Evolutionary conservation across 2,329 filamentous ascomycete genomes (phyloP), one percentile per base, ranked within the genome.

Genomic region (Graphium sp.): DNA sequence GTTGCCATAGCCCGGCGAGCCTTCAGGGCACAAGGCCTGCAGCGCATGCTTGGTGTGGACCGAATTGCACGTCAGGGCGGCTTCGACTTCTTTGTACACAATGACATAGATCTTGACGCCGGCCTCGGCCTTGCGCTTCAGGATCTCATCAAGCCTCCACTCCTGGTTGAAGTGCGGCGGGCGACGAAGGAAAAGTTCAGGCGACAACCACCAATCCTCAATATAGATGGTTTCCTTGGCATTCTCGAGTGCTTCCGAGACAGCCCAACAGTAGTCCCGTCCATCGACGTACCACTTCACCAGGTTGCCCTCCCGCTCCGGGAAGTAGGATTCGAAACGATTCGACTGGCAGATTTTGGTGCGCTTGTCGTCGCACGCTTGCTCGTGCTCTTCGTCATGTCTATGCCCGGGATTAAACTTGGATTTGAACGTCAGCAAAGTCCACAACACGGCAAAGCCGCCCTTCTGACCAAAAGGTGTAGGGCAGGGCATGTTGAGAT

Each of bases 211-310:
- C 89, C 87, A 98, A 45, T 95, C 89, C 34, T 66, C 78, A 39
- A 98, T 91, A 51, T 95, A 98, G 41, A 98, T 94, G 25, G 78
- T 77, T 53, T 95, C 87, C 44, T 79, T 79, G 21, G 89, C 89
- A 34, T 74, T 65, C 37, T 95, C 85, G n/a, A 95, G 62, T 0
- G 85, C 87, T 19, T 76, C 72, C 0, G 84, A 91, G 8, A 98
- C 84, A 12, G 89, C 71, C 75, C 84, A 93, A 49, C 89, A 91
- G 52, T 98, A 98, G 53, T 95, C 80, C 35, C 84, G 66, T 4
- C 84, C 89, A 47, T 95, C 89, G 8, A 95, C 82, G 52, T 94
- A 95, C 85, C 87, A 98, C 57, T 95, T 95, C 47, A 89, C 63
- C 33, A 79, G 62, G 49, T 95, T 94, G 17, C 75, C 78, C 8